Evolutionary conservation across 257 asterid genomes (phyloP), one percentile per base, ranked within the genome.

Genomic region (Scutellaria minor): DNA sequence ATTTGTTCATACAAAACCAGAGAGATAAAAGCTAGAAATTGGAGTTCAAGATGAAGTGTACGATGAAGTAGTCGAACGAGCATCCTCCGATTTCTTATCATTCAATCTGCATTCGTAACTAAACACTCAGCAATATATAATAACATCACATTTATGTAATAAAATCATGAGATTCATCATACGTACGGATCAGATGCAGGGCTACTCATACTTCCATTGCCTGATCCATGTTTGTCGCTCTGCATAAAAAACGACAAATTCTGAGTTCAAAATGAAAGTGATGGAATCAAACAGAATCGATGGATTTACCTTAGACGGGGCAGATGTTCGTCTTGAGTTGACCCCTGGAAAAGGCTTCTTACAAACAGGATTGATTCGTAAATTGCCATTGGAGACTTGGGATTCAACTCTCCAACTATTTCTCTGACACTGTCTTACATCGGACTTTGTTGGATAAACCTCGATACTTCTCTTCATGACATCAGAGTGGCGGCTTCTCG

Each of bases 21-120:
- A 59, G 22, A 9, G 24, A 11, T 1, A 3, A 37, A 74, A 40
- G n/a, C 9, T 45, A 44, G 56, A 58, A 35, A 42, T 5, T 20
- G 40, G 56, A 40, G 65, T 2, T 55, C 7, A 47, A 6, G 27
- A 20, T 57, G 50, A 59, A 44, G 40, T 57, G 67, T 88, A 92
- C 96, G 90, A 88, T 68, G 98, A 88, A 47, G 95, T 78, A 53
- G 91, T 83, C 18, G 98, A 92, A 42, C 42, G 90, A n/a, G 85
- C 76, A 77, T 84, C 88, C 77, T 85, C 79, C 83, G 78, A 62
- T 66, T 69, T 76, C 48, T 81, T 82, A 35, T 71, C 81, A 63
- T 54, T 71, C 81, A 75, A 73, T 72, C 96, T 88, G 88, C 79
- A 79, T 20, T 60, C 54, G 65, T 24, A 66, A 58, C 22, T 37